Conservation (phyloP, 148 eudicot species). For the Euryodendron excelsum region DNA sequence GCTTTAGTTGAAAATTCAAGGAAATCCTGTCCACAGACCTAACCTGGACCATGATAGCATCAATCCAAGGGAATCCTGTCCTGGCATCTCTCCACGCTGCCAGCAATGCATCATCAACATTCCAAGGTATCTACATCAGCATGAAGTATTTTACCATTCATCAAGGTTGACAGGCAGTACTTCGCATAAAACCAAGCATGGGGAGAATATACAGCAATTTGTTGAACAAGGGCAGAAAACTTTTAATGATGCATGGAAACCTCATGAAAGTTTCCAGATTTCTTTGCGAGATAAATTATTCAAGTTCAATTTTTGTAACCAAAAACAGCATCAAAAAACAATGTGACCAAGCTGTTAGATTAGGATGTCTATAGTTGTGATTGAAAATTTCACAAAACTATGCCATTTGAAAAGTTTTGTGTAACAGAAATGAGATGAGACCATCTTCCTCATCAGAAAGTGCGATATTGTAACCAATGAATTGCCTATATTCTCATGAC, state of each 20-base stretch:
- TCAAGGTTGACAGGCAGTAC: background rate
- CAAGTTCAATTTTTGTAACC: background rate
- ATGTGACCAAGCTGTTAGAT: background rate
- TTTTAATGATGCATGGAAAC: no score
- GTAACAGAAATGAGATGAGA: background rate
- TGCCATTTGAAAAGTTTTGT: background rate
- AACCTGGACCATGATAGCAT: slow-evolving; percentile 94
- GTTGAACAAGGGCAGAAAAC: background rate
- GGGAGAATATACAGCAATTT: background rate
- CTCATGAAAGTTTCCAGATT: background rate
- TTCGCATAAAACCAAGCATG: background rate
- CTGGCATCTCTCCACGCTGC: slow-evolving; percentile 94
- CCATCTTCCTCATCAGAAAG: background rate
- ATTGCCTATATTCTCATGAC: background rate
- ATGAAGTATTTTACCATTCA: background rate
- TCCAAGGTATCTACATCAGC: slow-evolving; percentile 77
- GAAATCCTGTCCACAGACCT: slow-evolving; percentile 16
- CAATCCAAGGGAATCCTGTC: slow-evolving; percentile 98
- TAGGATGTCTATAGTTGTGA: background rate
- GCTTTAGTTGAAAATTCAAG: background rate
- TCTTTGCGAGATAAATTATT: background rate
- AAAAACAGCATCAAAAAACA: background rate
- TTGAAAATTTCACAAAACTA: background rate
- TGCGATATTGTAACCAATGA: background rate
- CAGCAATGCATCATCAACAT: slow-evolving; percentile 54